These are phyloP conservation scores for Chaetomiaceae sp. DNA, from an alignment of 2,329 filamentous ascomycete genomes.

Conservation along the genomic window DNA sequence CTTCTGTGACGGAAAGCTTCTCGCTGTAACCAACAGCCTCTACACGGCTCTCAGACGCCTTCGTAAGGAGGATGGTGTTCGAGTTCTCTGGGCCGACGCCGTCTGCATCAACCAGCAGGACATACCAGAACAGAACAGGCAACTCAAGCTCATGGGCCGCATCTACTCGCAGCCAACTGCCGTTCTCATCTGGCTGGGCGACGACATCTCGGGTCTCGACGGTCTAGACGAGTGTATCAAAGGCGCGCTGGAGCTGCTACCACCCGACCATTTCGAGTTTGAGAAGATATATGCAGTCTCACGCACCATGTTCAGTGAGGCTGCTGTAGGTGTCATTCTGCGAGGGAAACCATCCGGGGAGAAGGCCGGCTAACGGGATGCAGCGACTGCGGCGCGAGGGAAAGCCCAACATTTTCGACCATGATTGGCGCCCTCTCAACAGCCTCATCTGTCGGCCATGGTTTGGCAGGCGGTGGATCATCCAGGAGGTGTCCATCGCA, in stretches of 20 bases:
- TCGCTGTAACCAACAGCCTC: neutral
- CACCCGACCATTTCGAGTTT: neutral
- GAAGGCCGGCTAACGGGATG: neutral
- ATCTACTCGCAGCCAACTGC: constrained; percentile 2
- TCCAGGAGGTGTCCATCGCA: constrained; percentile 1
- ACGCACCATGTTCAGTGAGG: neutral
- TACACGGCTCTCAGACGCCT: constrained; percentile 1
- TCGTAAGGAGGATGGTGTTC: neutral
- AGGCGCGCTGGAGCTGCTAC: neutral
- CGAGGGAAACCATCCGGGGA: neutral
- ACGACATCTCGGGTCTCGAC: neutral
- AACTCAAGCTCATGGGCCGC: neutral
- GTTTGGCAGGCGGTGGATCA: constrained; percentile 6
- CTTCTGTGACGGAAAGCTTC: neutral
- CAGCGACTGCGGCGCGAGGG: neutral
- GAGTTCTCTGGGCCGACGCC: constrained; percentile 1
- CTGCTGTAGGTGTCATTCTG: neutral
- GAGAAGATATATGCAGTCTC: neutral
- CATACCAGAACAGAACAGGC: neutral
- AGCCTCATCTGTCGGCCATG: neutral
- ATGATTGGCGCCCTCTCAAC: neutral
- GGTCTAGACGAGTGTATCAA: neutral
- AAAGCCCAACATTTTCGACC: constrained; percentile 1
- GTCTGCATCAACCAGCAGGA: constrained; percentile 3
- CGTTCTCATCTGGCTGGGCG: constrained; percentile 2